These are phyloP conservation scores for Alternaria metachromatica DNA, from an alignment of 2,329 filamentous ascomycete species.

Conservation along the genomic window DNA sequence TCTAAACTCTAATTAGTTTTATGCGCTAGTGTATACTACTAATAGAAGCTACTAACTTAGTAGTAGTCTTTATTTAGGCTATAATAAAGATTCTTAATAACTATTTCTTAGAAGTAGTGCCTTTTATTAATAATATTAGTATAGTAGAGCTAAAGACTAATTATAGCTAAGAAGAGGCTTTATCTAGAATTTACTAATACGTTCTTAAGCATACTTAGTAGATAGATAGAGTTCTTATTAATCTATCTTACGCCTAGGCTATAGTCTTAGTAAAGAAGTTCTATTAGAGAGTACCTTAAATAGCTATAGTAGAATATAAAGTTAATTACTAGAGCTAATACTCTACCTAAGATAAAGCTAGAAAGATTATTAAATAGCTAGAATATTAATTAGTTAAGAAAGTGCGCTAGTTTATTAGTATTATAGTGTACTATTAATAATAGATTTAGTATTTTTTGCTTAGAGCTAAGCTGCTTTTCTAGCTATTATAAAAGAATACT, in stretches of 20 bases:
- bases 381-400: neutral
- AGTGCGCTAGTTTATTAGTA: neutral
- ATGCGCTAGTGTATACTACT: neutral
- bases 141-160: neutral
- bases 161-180: neutral
- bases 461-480: neutral
- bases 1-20: neutral
- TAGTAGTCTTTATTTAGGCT: neutral
- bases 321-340: neutral
- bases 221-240: neutral
- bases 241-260: neutral
- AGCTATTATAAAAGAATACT: neutral
- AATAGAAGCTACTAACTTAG: slow-evolving; percentile 2
- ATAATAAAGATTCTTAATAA: slow-evolving; percentile 7
- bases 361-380: slow-evolving; percentile 1
- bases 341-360: neutral
- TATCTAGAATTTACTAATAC: neutral
- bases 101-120: neutral
- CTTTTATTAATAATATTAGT: slow-evolving; percentile 2
- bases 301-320: neutral
- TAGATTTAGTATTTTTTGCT: neutral
- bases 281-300: neutral
- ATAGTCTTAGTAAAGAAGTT: neutral
- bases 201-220: neutral
- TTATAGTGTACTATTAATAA: slow-evolving; percentile 2